A percentile compares a stretch with the other conserved stretches of the same genome.
Conservation (phyloP, 2,329 filamentous ascomycete species). For the Aspergillus texensis region DNA sequence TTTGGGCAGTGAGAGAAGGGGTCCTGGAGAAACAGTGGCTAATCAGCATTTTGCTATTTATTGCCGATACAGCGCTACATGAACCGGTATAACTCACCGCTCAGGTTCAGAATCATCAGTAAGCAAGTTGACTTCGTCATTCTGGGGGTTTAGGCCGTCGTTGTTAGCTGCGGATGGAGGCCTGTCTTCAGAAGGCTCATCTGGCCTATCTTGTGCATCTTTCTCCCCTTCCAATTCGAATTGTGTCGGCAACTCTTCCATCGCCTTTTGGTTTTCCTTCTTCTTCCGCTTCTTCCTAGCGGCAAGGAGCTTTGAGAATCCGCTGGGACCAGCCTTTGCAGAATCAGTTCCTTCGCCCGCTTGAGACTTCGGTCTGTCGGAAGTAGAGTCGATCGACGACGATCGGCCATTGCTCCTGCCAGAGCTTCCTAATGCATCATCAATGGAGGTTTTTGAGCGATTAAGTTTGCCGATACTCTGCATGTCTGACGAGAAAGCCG, state of each 20-base stretch:
- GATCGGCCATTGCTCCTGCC: conserved; percentile 38
- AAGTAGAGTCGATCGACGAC: conserved; percentile 41
- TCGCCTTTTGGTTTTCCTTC: conserved; percentile 28
- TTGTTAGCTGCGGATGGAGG: conserved; percentile 26
- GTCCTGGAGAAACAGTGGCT: conserved; percentile 28
- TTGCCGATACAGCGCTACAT: not conserved
- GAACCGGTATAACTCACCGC: conserved; percentile 32
- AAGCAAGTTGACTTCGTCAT: conserved; percentile 31
- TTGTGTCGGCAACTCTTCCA: conserved; percentile 28
- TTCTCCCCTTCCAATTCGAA: conserved; percentile 25
- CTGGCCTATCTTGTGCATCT: conserved; percentile 25
- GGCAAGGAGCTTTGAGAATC: conserved; percentile 56
- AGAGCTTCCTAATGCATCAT: conserved; percentile 34
- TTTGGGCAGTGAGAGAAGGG: conserved; percentile 58
- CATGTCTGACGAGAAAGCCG: conserved; percentile 38
- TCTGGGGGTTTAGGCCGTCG: conserved; percentile 24
- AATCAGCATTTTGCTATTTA: conserved; percentile 22
- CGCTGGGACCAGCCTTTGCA: conserved; percentile 43
- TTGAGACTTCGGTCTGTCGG: conserved; percentile 42
- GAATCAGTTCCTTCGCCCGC: conserved; percentile 41
- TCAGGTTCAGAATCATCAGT: conserved; percentile 45
- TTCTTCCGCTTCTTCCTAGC: conserved; percentile 49
- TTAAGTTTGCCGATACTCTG: conserved; percentile 38
- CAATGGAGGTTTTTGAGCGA: conserved; percentile 41
- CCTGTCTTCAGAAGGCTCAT: conserved; percentile 28